phyloP scores from a whole-genome alignment of 305 asterid species.

The Solanum aculeatissimum region DNA sequence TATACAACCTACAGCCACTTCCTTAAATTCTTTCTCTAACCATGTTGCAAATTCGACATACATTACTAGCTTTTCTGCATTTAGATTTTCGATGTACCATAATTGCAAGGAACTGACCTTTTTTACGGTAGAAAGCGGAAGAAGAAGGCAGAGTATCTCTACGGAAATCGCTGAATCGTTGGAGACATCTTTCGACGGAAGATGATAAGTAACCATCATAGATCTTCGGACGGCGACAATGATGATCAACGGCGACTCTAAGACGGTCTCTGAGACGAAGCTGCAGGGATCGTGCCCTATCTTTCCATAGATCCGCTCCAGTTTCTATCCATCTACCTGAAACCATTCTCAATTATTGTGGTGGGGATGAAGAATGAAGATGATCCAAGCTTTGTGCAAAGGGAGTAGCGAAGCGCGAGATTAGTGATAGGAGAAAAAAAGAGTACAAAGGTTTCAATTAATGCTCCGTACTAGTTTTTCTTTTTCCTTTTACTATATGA shows the following conservation, averaged over 20 bases:
- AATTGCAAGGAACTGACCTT: conserved; percentile 19
- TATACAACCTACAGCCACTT: background rate
- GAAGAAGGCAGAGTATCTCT: conserved; percentile 55
- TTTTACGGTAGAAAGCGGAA: conserved; percentile 62
- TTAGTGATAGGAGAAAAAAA: background rate
- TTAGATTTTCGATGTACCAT: background rate
- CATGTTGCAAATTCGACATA: background rate
- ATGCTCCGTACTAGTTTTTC: background rate
- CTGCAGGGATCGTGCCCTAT: conserved; percentile 66
- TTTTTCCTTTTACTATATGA: background rate
- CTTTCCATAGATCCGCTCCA: conserved; percentile 53
- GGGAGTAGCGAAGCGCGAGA: conserved; percentile 5
- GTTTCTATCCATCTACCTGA: conserved; percentile 60
- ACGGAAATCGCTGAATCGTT: conserved; percentile 62
- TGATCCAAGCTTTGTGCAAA: conserved; percentile 2
- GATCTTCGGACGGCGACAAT: conserved; percentile 33
- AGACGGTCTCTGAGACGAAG: conserved; percentile 60
- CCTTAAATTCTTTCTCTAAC: background rate
- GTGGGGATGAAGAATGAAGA: background rate
- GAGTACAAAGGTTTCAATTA: background rate
- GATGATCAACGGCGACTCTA: conserved; percentile 66
- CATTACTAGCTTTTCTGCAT: background rate
- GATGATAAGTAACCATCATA: conserved; percentile 39
- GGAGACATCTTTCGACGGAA: conserved; percentile 44
- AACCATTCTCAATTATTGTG: conserved; percentile 26